Percentiles rank a stretch among this genome's conserved stretches.
These are phyloP conservation scores for Acephala macrosclerotiorum DNA, from an alignment of 2,329 filamentous ascomycete species.

Conservation along the genomic window DNA sequence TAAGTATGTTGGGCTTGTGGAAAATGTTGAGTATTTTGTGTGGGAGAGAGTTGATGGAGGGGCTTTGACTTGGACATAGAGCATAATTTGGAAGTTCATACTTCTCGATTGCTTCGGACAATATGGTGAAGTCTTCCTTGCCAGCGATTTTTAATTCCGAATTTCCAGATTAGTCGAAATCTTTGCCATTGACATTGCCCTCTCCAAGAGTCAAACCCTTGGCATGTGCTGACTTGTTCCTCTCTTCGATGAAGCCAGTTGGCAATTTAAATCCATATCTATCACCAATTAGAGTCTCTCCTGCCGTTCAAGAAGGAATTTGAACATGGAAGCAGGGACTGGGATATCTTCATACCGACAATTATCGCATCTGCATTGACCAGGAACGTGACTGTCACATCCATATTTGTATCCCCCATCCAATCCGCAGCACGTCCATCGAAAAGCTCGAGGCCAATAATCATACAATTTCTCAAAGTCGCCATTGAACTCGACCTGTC, in stretches of 20 bases:
- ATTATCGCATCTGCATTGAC: neutral
- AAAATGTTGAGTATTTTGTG: too few relatives aligned
- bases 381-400: neutral
- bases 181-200: neutral
- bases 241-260: neutral
- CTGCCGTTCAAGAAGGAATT: neutral
- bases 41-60: too few relatives aligned
- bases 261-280: neutral
- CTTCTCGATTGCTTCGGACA: too few relatives aligned
- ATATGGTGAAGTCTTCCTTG: too few relatives aligned
- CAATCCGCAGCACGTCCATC: neutral
- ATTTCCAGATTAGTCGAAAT: neutral
- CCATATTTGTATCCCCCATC: neutral
- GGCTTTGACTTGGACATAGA: too few relatives aligned
- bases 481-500: neutral
- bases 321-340: neutral
- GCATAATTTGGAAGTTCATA: too few relatives aligned
- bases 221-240: neutral
- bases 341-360: neutral
- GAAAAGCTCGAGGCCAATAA: neutral
- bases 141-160: too few relatives aligned
- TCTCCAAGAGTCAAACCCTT: constrained; percentile 1
- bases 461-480: neutral
- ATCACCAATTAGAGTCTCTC: neutral
- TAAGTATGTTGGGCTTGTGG: too few relatives aligned